Evolutionary conservation across 768 basidiomycete genomes (phyloP).

Genomic region (Melanogaster broomeanus): DNA sequence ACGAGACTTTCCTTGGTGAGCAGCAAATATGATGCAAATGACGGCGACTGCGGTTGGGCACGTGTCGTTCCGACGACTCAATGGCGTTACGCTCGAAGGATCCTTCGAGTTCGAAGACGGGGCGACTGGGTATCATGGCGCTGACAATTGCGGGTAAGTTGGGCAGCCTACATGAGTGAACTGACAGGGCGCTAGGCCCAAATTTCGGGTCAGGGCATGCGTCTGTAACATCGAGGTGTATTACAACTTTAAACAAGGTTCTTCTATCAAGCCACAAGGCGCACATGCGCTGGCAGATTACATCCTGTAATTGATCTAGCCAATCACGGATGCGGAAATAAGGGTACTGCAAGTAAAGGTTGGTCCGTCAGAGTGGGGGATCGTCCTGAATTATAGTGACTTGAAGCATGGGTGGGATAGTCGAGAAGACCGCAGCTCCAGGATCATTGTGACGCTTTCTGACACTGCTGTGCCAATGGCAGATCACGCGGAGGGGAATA

Average conservation of each 20-base stretch:
- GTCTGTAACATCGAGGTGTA: conserved; percentile 52
- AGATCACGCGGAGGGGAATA: too few species aligned
- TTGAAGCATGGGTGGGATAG: too few species aligned
- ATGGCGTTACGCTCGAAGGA: conserved; percentile 42
- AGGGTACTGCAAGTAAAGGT: conserved; percentile 52
- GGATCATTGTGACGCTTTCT: too few species aligned
- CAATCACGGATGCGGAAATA: conserved; percentile 48
- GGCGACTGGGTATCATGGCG: conserved; percentile 53
- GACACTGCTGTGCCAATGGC: too few species aligned
- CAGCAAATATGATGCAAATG: background rate
- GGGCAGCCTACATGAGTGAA: background rate
- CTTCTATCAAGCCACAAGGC: conserved; percentile 1
- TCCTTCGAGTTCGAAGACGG: conserved; percentile 52
- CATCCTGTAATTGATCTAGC: conserved; percentile 51
- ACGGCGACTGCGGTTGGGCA: background rate
- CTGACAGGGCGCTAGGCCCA: conserved; percentile 39
- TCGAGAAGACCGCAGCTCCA: too few species aligned
- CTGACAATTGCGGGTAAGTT: conserved; percentile 47
- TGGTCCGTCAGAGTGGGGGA: conserved; percentile 45
- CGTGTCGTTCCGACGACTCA: conserved; percentile 40
- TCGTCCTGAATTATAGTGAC: too few species aligned
- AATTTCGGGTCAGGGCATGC: conserved; percentile 61
- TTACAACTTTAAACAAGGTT: background rate
- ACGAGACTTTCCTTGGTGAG: conserved; percentile 55
- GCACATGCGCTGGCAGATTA: conserved; percentile 44